These are phyloP conservation scores for Cordyceps cicadae DNA, from an alignment of 2,329 filamentous ascomycete genomes.

Conservation along the genomic window DNA sequence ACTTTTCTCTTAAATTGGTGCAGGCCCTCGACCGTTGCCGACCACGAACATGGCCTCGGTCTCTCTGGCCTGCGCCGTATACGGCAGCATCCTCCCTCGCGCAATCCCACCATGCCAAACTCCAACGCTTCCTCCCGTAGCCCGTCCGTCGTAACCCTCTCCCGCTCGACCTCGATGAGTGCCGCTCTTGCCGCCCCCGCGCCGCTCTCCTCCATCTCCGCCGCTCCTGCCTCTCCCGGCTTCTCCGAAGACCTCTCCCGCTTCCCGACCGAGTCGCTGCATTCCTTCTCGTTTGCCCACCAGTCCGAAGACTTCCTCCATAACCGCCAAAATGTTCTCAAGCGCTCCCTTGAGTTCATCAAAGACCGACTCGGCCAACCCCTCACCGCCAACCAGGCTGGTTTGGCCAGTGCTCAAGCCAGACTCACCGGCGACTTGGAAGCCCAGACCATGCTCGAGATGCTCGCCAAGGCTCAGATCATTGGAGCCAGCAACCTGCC, in stretches of 20 bases:
- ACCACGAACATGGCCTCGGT: constrained; percentile 81
- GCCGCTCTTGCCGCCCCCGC: constrained; percentile 52
- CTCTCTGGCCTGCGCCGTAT: constrained; percentile 86
- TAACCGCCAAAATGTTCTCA: constrained; percentile 85
- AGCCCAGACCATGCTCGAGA: constrained; percentile 81
- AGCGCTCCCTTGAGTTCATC: constrained; percentile 94
- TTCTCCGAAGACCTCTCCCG: constrained; percentile 83
- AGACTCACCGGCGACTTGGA: constrained; percentile 76
- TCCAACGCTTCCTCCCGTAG: constrained; percentile 57
- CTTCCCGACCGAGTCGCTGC: constrained; percentile 90
- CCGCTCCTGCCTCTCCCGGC: constrained; percentile 63
- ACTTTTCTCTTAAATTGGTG: constrained; percentile 20
- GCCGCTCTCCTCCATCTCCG: constrained; percentile 41
- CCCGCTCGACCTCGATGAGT: constrained; percentile 64
- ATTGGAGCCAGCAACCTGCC: constrained; percentile 59
- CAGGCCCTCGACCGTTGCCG: constrained; percentile 74
- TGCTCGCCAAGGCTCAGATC: constrained; percentile 73
- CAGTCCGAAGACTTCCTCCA: constrained; percentile 89
- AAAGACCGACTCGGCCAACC: constrained; percentile 82
- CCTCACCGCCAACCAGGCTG: constrained; percentile 55
- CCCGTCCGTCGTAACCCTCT: constrained; percentile 46
- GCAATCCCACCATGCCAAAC: constrained; percentile 54
- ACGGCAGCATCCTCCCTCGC: constrained; percentile 63
- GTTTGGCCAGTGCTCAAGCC: constrained; percentile 75
- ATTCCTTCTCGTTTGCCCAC: constrained; percentile 96